Percentiles rank a stretch among this genome's conserved stretches.
phyloP scores from a whole-genome alignment of 176 grass and related monocot species.

The Avena sativa region DNA sequence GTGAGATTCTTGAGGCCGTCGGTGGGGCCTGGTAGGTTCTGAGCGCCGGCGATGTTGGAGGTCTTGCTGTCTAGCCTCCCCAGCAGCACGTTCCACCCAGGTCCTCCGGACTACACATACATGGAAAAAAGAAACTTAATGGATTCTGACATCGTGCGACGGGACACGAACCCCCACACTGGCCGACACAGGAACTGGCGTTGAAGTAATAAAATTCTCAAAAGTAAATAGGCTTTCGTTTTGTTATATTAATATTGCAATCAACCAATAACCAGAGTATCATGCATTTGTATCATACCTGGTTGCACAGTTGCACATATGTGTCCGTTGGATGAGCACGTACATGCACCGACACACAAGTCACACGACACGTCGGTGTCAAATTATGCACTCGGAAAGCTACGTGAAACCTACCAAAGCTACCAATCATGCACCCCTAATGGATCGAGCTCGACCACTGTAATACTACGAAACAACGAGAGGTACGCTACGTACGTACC shows the following conservation, averaged over 20 bases:
- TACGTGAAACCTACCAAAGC: slow-evolving; percentile 1
- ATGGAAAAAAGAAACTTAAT: no score
- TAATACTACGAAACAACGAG: neutral
- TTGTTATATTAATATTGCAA: no score
- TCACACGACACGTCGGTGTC: neutral
- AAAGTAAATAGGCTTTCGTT: no score
- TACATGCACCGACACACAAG: neutral
- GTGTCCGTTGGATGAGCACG: neutral
- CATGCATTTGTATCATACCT: neutral
- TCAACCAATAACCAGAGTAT: neutral
- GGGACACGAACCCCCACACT: no score
- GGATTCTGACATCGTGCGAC: no score
- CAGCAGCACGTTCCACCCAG: slow-evolving; percentile 54
- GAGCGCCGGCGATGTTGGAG: slow-evolving; percentile 23
- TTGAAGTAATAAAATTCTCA: no score
- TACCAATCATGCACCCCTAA: neutral
- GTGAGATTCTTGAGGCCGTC: slow-evolving; percentile 40
- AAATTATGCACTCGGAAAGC: slow-evolving; percentile 10
- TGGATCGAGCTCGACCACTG: neutral
- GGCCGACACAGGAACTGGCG: no score
- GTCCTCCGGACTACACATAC: slow-evolving; percentile 62
- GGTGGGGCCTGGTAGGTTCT: slow-evolving; percentile 42
- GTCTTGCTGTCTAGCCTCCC: slow-evolving; percentile 64
- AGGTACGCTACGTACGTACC: slow-evolving; percentile 31
- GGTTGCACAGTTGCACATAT: neutral